Base-by-base conservation (phyloP, 2,329 filamentous ascomycete species). In the Talaromyces marneffei region DNA sequence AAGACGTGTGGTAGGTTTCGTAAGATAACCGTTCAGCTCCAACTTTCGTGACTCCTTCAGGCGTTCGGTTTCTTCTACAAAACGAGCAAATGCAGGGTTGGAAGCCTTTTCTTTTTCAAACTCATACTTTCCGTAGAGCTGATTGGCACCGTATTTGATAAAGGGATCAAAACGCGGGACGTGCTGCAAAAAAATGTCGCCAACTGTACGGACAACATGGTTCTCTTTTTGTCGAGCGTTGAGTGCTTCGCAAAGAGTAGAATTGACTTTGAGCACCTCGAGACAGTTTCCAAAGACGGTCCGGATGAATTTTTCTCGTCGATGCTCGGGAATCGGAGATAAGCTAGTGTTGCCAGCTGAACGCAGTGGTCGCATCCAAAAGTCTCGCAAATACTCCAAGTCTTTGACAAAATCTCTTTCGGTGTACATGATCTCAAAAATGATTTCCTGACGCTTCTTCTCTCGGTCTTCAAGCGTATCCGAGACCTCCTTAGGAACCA, bases 361-460 rank as follows among this genome's bases (percentile, higher is more conserved):
- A 55, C 92, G 87, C 61, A 99, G 78, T 9, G 94, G 94, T 67
- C 94, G 85, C 79, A 99, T 96, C 94, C 94, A 99, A 80, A 97
- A 99, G 78, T 99, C 94, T 64, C 94, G 87, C 31, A 99, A 81
- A 72, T 99, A 99, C 76, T 99, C 94, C 69, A 99, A 81, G 75
- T 99, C 94, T 79, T 99, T 99, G 72, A 99, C 94, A 70, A 99
- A 99, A 77, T 99, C 94, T 68, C 94, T 86, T 75, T 99, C 94
- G 0, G 94, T 99, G 78, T 99, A 99, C 86, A 95, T 97, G 64
- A 97, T 87, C 74, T 99, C 94, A 5, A 93, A 97, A 63, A 99
- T 97, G 68, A 99, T 90, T 72, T 99, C 94, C 73, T 99, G 94
- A 48, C 94, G 86, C 80, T 97, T 97, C 86, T 96, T 95, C 75